Base-by-base conservation (phyloP, 2,329 filamentous ascomycete species). In the Daldinia sp. region DNA sequence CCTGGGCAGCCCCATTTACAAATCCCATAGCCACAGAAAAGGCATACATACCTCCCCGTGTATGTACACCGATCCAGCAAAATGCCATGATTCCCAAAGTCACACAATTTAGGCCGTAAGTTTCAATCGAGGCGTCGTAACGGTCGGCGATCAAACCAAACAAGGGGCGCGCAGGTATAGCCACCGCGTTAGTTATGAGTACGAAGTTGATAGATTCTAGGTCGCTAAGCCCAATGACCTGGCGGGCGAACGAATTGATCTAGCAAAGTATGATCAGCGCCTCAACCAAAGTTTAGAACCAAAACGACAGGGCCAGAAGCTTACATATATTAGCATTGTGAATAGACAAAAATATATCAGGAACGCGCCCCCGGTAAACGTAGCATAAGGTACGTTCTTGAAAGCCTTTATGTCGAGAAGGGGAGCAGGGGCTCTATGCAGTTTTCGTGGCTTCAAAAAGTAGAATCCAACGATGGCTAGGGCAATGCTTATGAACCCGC, bases 101-200 rank as follows among this genome's bases (percentile, higher is more conserved):
- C 0, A 85, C 80, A 29, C 62, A 64, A 9, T 64, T 69, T 0
- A 81, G 11, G 11, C 86, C 80, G 15, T 87, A 80, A 0, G 81
- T 80, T 64, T 87, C 88, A 27, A 88, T 77, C 0, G 85, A 79
- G 0, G 87, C 87, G 21, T 83, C 76, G 50, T 76, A 79, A 0
- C 72, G 78, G 68, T 89, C 86, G 0, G 85, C 86, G 1, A 89
- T 74, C 58, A 79, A 82, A 1, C 82, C 83, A 0, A 84, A 82
- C 1, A 89, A 59, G 3, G 87, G 75, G 0, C 87, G 82, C 5
- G 82, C 84, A 0, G 84, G 73, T 1, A 89, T 78, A 0, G 86
- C 86, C 11, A 87, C 75, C 4, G 81, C 85, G 68, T 88, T 89
- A 13, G 86, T 80, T 23, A 88, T 80, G 19, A 90, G 78, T 5